A percentile compares a stretch with the other conserved stretches of the same genome.
Conservation (phyloP, 2,329 filamentous ascomycete genomes). For the Botrytis hyacinthi region DNA sequence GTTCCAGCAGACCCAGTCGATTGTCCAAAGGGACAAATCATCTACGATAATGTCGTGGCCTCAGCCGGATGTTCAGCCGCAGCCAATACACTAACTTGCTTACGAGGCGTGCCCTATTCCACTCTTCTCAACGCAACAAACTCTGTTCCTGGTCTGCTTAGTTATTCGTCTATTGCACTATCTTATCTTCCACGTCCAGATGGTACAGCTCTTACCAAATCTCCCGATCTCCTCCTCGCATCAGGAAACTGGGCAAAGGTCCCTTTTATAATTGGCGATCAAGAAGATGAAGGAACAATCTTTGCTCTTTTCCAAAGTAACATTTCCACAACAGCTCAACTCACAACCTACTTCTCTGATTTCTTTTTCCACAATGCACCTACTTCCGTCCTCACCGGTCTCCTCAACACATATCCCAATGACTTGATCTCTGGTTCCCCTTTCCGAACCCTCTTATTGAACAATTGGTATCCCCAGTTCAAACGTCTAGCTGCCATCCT, state of each 20-base stretch:
- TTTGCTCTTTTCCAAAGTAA: slow-evolving; percentile 70
- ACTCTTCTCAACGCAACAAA: slow-evolving; percentile 64
- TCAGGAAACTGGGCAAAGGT: slow-evolving; percentile 56
- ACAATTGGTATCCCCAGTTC: slow-evolving; percentile 73
- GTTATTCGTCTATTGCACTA: slow-evolving; percentile 66
- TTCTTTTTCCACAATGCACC: slow-evolving; percentile 61
- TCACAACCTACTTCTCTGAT: slow-evolving; percentile 60
- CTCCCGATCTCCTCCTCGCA: slow-evolving; percentile 57
- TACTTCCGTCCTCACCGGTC: slow-evolving; percentile 47
- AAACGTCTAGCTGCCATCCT: slow-evolving; percentile 74
- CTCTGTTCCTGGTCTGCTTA: slow-evolving; percentile 65
- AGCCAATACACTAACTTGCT: slow-evolving; percentile 60
- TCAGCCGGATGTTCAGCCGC: slow-evolving; percentile 59
- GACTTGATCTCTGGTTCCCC: slow-evolving; percentile 57
- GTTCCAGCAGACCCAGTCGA: slow-evolving; percentile 64
- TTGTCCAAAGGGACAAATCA: slow-evolving; percentile 60
- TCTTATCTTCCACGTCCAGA: slow-evolving; percentile 76
- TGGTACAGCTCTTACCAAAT: slow-evolving; percentile 58
- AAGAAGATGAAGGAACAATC: slow-evolving; percentile 78
- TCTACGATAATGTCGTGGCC: slow-evolving; percentile 61
- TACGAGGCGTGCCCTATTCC: slow-evolving; percentile 59
- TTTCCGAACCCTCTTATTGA: slow-evolving; percentile 65
- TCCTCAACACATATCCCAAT: slow-evolving; percentile 64
- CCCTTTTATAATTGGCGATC: slow-evolving; percentile 67
- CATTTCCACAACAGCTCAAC: slow-evolving; percentile 56